phyloP scores from a whole-genome alignment of 495 filamentous ascomycete genomes.

The Penicillium macrosclerotiorum region DNA sequence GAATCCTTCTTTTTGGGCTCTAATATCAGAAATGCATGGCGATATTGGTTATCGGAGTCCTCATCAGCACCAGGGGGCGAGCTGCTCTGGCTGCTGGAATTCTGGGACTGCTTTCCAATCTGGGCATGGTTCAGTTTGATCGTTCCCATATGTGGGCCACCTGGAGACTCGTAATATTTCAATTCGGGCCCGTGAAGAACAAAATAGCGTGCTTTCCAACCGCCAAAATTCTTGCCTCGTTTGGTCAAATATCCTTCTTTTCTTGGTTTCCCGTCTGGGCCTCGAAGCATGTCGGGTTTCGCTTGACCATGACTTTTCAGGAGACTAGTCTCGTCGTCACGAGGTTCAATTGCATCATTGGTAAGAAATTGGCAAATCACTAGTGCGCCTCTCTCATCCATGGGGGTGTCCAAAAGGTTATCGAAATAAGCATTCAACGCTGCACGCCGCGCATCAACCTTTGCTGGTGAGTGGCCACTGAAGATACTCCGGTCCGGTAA shows the following conservation, averaged over 20 bases:
- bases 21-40: conserved; percentile 91
- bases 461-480: conserved; percentile 89
- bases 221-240: conserved; percentile 95
- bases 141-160: conserved; percentile 84
- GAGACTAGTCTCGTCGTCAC: conserved; percentile 58
- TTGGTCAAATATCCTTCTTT: conserved; percentile 96
- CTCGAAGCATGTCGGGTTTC: conserved; percentile 38
- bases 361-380: conserved; percentile 86
- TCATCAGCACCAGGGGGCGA: conserved; percentile 62
- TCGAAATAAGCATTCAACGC: conserved; percentile 86
- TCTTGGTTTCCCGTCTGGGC: conserved; percentile 62
- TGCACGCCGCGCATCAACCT: conserved; percentile 80
- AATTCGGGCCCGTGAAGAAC: conserved; percentile 84
- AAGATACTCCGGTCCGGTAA: conserved; percentile 86
- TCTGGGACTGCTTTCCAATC: conserved; percentile 84
- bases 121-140: conserved; percentile 90
- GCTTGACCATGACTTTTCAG: conserved; percentile 46
- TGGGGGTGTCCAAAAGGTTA: conserved; percentile 72
- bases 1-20: conserved; percentile 98
- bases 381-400: conserved; percentile 77
- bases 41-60: conserved; percentile 88
- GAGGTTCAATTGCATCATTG: conserved; percentile 76
- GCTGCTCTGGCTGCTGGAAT: conserved; percentile 46
- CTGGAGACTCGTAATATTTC: conserved; percentile 87
- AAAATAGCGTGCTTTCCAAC: conserved; percentile 98